Percentiles rank a stretch among this genome's conserved stretches.
phyloP scores from a whole-genome alignment of 2,329 filamentous ascomycete species.

The Stagonosporopsis chrysanthemi region DNA sequence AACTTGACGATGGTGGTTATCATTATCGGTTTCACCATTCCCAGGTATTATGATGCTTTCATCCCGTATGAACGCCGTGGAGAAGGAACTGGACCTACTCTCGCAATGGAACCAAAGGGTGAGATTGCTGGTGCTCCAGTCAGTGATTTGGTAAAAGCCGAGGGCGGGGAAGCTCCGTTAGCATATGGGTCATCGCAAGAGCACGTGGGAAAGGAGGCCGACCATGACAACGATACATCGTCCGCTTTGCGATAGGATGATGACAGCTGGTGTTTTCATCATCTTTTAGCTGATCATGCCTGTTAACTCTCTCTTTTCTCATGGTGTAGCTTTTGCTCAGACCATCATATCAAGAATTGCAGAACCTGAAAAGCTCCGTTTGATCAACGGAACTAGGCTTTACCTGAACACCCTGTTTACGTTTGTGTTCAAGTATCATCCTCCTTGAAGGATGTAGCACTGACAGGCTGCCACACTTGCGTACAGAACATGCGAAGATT shows the following conservation, averaged over 20 bases:
- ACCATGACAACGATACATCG: conserved; percentile 1
- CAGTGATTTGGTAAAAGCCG: conserved; percentile 4
- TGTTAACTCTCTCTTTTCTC: background rate
- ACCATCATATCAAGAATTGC: background rate
- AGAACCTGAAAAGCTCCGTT: background rate
- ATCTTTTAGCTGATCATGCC: background rate
- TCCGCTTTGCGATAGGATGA: background rate
- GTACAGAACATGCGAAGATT: background rate
- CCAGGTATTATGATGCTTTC: conserved; percentile 62
- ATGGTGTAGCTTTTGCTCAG: background rate
- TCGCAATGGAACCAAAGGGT: conserved; percentile 36
- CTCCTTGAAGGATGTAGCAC: background rate
- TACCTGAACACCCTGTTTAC: background rate
- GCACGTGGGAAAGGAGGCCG: conserved; percentile 6
- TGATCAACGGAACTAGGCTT: background rate
- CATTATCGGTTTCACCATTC: conserved; percentile 59
- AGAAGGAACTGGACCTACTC: conserved; percentile 54
- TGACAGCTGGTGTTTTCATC: background rate
- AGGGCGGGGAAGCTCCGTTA: conserved; percentile 2
- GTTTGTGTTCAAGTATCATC: background rate
- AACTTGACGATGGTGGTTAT: conserved; percentile 55
- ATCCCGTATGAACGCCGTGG: conserved; percentile 57
- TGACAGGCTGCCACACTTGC: background rate
- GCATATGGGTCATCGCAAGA: conserved; percentile 16
- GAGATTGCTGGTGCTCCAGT: conserved; percentile 33